A percentile compares a stretch with the other conserved stretches of the same genome.
phyloP scores from a whole-genome alignment of 2,329 filamentous ascomycete species.

The Ceratocystis huliohia region DNA sequence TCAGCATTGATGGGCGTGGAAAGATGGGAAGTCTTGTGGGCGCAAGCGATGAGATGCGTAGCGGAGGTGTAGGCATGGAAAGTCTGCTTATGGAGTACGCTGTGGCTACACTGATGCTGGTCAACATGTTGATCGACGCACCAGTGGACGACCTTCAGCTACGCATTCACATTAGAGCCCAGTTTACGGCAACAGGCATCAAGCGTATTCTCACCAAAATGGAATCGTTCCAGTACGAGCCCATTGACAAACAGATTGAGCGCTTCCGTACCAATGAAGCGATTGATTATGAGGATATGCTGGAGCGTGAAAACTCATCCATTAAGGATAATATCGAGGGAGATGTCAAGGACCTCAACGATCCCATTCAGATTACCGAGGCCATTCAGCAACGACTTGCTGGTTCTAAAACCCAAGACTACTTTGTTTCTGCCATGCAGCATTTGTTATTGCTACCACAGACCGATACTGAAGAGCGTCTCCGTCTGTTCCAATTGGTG shows the following conservation, averaged over 20 bases:
- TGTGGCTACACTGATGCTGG: constrained; percentile 80
- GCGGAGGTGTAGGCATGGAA: constrained; percentile 95
- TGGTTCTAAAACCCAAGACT: constrained; percentile 79
- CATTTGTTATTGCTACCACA: constrained; percentile 87
- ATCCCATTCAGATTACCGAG: constrained; percentile 86
- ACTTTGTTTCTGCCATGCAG: constrained; percentile 90
- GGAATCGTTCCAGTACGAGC: constrained; percentile 95
- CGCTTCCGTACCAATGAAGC: constrained; percentile 86
- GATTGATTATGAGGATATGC: constrained; percentile 95
- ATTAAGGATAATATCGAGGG: constrained; percentile 78
- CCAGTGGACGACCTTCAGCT: constrained; percentile 80
- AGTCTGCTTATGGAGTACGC: constrained; percentile 98
- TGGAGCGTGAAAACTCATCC: constrained; percentile 81
- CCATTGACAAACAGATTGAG: constrained; percentile 97
- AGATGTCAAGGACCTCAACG: constrained; percentile 81
- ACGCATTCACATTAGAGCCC: constrained; percentile 84
- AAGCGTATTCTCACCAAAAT: constrained; percentile 91
- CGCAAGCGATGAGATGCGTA: constrained; percentile 89
- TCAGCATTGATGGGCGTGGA: constrained; percentile 88
- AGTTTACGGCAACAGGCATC: constrained; percentile 92
- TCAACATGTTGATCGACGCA: constrained; percentile 94
- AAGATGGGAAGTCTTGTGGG: constrained; percentile 98
- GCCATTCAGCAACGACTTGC: constrained; percentile 77
- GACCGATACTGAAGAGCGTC: constrained; percentile 78
- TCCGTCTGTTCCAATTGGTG: constrained; percentile 93